Evolutionary conservation across 2,329 filamentous ascomycete species (phyloP).

Genomic region (Colletotrichum shisoi): DNA sequence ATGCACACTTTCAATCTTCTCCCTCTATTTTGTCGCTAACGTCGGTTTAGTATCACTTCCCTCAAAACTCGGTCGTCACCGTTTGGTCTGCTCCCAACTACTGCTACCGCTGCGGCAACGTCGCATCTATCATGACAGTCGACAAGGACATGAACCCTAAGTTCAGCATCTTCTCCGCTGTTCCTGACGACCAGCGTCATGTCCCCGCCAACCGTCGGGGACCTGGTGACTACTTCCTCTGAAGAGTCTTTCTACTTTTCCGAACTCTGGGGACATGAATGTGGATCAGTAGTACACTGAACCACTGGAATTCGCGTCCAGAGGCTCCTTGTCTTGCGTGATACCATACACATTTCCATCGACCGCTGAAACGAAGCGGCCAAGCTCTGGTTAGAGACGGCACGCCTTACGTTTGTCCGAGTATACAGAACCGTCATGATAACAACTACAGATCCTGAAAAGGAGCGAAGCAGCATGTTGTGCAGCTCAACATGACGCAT

Average conservation of each 20-base stretch:
- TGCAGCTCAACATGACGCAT: constrained; percentile 1
- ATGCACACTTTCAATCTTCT: neutral
- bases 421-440: constrained; percentile 10
- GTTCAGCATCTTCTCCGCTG: constrained; percentile 90
- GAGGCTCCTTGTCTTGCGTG: neutral
- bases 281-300: neutral
- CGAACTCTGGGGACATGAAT: neutral
- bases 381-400: constrained; percentile 5
- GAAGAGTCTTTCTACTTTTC: constrained; percentile 30
- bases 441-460: neutral
- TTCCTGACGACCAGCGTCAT: constrained; percentile 84
- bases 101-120: constrained; percentile 93
- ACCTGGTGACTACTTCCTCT: constrained; percentile 76
- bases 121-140: constrained; percentile 95
- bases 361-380: neutral
- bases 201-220: constrained; percentile 75
- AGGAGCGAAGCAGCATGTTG: constrained; percentile 1
- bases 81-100: constrained; percentile 99
- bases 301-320: neutral
- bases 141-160: constrained; percentile 84
- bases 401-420: constrained; percentile 3
- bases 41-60: constrained; percentile 79
- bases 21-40: constrained; percentile 43
- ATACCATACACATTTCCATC: neutral
- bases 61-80: constrained; percentile 93